Base-by-base conservation (phyloP, 495 filamentous ascomycete genomes). In the Platismatia glauca region DNA sequence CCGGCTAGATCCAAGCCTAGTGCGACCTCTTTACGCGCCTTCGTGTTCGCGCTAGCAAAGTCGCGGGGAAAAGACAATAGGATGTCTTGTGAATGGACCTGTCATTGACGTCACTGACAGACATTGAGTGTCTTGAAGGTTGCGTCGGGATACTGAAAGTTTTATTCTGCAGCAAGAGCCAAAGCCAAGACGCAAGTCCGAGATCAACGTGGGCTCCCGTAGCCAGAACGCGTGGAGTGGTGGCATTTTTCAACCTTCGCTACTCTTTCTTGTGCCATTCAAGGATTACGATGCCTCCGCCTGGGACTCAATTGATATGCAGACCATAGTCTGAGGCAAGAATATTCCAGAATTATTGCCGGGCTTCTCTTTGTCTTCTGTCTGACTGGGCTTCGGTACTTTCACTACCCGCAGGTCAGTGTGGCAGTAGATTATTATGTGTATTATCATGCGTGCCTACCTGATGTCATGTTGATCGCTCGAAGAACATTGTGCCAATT, bases 401-500 rank as follows among this genome's bases (percentile, higher is more conserved):
- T 82, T 84, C 61, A 78, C 84, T 85, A 39, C 34, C 22, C 24
- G n/a, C 20, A 37, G 46, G 6, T 61, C 12, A 61, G 50, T 4
- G 16, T 43, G 11, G 9, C 0, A 38, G 41, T 60, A 13, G 29
- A 29, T 31, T 7, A n/a, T 11, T 22, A 38, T 34, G 44, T n/a
- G 7, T n/a, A 4, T 4, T 20, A 3, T 3, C 53, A 5, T 41
- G 48, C 24, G 52, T 68, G 74, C 88, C 72, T 84, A 98, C 94
- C 84, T 58, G 91, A 95, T 62, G 95, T 92, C 86, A 98, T 95
- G 70, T 88, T 89, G 68, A 98, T 97, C 43, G 91, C 91, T 57
- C 88, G 82, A 24, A 98, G 80, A 58, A 98, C 92, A 71, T 91
- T 95, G 69, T 96, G 88, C 94, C 94, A 98, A 73, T 98, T 98